These are phyloP conservation scores for Skeletonema costatum DNA, from an alignment of 108 stramenopile genomes.

Conservation along the genomic window DNA sequence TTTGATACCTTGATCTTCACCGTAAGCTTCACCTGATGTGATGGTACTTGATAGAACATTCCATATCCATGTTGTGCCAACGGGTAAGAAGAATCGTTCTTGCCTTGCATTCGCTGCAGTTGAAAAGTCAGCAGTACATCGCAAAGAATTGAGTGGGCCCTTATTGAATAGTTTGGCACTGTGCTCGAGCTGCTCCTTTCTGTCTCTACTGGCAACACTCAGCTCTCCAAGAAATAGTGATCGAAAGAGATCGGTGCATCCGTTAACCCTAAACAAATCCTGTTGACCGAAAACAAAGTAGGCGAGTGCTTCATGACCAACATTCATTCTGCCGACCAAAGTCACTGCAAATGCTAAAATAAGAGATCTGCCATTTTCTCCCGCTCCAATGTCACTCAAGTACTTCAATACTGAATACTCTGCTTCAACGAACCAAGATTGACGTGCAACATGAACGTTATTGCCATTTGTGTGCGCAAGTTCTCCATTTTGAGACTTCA, in stretches of 20 bases:
- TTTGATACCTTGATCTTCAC: constrained; percentile 23
- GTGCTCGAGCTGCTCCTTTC: constrained; percentile 29
- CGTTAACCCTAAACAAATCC: constrained; percentile 27
- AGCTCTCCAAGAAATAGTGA: constrained; percentile 33
- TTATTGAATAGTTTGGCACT: constrained; percentile 21
- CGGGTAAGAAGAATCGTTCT: constrained; percentile 27
- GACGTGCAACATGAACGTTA: constrained; percentile 29
- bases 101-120: constrained; percentile 8
- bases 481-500: constrained; percentile 1
- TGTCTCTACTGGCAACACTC: constrained; percentile 1
- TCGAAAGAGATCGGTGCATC: constrained; percentile 9
- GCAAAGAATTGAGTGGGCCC: constrained; percentile 24
- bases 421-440: constrained; percentile 62
- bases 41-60: constrained; percentile 53
- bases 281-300: constrained; percentile 62
- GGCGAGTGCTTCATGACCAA: constrained; percentile 73
- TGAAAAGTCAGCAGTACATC: constrained; percentile 24
- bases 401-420: constrained; percentile 62
- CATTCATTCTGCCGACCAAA: constrained; percentile 60
- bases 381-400: constrained; percentile 5
- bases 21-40: background rate
- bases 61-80: constrained; percentile 85
- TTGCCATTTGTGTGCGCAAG: background rate
- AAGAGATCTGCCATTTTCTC: constrained; percentile 22
- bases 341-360: constrained; percentile 56